Evolutionary conservation across 1,284 basidiomycete species (phyloP).

Genomic region (Rhodotorula sp.): DNA sequence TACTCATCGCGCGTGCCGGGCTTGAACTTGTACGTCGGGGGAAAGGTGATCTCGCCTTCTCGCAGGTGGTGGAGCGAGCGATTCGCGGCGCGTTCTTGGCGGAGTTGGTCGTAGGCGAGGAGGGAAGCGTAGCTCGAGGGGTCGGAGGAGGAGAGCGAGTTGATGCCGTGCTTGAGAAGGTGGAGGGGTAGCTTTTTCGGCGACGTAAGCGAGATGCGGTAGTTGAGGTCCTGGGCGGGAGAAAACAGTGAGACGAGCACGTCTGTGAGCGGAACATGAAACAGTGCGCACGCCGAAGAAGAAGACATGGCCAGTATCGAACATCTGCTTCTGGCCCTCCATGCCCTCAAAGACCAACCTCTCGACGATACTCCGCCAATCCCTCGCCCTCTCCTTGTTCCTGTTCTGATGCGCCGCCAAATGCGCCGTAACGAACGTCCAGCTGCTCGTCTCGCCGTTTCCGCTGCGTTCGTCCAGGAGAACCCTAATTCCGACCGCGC

Average conservation of each 20-base stretch:
- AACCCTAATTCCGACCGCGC: constrained; percentile 84
- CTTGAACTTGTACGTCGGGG: constrained; percentile 81
- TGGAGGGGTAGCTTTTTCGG: constrained; percentile 1
- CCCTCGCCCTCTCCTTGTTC: constrained; percentile 62
- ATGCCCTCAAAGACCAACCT: constrained; percentile 66
- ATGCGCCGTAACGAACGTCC: constrained; percentile 88
- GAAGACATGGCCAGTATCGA: constrained; percentile 66
- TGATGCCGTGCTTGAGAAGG: constrained; percentile 47
- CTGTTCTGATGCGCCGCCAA: constrained; percentile 78
- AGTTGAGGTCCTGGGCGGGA: constrained; percentile 79
- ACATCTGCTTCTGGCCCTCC: constrained; percentile 62
- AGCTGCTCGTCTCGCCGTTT: constrained; percentile 31
- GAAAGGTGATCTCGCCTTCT: constrained; percentile 83
- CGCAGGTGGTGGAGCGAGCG: constrained; percentile 65
- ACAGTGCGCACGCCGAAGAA: constrained; percentile 43
- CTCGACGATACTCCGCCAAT: constrained; percentile 75
- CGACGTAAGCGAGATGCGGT: constrained; percentile 65
- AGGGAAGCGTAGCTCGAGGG: constrained; percentile 50
- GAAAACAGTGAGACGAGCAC: constrained; percentile 59
- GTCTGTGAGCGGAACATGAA: not conserved
- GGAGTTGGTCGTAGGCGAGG: constrained; percentile 74
- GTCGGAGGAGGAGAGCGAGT: constrained; percentile 22
- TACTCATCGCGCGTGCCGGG: constrained; percentile 76
- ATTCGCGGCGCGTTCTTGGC: constrained; percentile 56
- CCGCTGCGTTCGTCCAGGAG: constrained; percentile 49